These are phyloP conservation scores for Trichoderma guizhouense DNA, from an alignment of 2,329 filamentous ascomycete genomes.

Conservation along the genomic window DNA sequence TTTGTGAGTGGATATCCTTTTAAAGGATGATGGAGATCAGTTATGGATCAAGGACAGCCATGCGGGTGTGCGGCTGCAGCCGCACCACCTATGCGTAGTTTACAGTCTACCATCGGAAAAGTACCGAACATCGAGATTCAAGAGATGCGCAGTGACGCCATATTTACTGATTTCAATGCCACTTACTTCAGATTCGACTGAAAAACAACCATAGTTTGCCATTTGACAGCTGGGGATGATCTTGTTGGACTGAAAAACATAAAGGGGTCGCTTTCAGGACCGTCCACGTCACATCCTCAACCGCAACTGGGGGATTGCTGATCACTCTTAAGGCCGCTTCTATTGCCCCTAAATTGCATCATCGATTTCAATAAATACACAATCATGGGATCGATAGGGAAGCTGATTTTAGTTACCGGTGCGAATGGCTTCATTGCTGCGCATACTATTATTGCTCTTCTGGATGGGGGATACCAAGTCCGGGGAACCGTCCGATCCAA, in stretches of 20 bases:
- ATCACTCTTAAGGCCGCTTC: neutral
- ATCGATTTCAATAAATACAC: neutral
- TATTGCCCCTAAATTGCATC: neutral
- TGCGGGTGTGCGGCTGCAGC: neutral
- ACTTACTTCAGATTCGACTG: neutral
- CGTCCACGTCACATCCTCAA: neutral
- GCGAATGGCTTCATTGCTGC: neutral
- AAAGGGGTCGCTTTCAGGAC: neutral
- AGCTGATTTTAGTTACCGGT: neutral
- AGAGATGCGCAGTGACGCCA: neutral
- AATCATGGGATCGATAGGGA: neutral
- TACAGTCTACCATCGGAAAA: neutral
- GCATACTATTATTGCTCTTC: neutral
- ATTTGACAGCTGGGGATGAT: neutral
- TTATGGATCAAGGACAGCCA: neutral
- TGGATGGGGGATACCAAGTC: neutral
- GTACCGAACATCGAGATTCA: neutral
- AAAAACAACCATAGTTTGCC: neutral
- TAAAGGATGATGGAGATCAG: neutral
- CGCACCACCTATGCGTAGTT: neutral
- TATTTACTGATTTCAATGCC: neutral
- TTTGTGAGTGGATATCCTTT: neutral
- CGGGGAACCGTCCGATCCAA: neutral
- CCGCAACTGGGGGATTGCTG: neutral
- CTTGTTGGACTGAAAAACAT: neutral